These are phyloP conservation scores for Hericium coralloides DNA, from an alignment of 768 basidiomycete genomes.

Conservation along the genomic window DNA sequence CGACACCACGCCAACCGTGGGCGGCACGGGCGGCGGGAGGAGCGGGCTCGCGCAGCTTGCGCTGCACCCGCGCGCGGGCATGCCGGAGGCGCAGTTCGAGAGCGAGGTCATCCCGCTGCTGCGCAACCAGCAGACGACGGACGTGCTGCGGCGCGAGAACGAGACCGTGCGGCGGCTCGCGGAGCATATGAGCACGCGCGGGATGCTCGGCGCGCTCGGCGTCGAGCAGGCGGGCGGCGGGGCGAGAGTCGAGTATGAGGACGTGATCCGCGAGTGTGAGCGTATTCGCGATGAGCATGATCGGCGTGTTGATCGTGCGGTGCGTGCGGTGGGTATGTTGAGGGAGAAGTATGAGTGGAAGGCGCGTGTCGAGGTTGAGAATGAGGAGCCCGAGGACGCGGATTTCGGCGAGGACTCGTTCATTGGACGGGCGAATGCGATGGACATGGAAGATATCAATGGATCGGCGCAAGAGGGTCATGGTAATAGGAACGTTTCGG, in stretches of 20 bases:
- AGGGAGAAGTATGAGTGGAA: conserved; percentile 79
- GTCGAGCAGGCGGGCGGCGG: conserved; percentile 15
- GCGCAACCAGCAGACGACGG: conserved; percentile 72
- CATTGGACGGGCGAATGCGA: conserved; percentile 49
- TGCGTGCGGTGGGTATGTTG: conserved; percentile 71
- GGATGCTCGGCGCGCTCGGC: conserved; percentile 13
- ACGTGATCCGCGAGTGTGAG: conserved; percentile 53
- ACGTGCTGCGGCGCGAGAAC: conserved; percentile 64
- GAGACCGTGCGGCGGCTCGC: conserved; percentile 61
- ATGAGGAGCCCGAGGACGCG: conserved; percentile 71
- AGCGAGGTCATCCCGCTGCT: conserved; percentile 64
- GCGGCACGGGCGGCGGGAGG: conserved; percentile 14
- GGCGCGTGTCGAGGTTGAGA: conserved; percentile 68
- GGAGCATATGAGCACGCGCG: conserved; percentile 41
- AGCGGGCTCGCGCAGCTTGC: conserved; percentile 59
- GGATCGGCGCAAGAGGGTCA: conserved; percentile 36
- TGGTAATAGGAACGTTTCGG: not conserved
- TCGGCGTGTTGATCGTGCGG: conserved; percentile 63
- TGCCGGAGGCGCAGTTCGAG: conserved; percentile 64
- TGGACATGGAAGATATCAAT: conserved; percentile 67
- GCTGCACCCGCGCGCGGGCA: conserved; percentile 49
- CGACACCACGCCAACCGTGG: not conserved
- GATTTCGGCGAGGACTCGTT: conserved; percentile 41
- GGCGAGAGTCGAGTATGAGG: conserved; percentile 28
- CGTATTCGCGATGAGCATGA: conserved; percentile 67